Evolutionary conservation across 805 yeast species (phyloP).

Genomic region (Pichia thaimueangensis): DNA sequence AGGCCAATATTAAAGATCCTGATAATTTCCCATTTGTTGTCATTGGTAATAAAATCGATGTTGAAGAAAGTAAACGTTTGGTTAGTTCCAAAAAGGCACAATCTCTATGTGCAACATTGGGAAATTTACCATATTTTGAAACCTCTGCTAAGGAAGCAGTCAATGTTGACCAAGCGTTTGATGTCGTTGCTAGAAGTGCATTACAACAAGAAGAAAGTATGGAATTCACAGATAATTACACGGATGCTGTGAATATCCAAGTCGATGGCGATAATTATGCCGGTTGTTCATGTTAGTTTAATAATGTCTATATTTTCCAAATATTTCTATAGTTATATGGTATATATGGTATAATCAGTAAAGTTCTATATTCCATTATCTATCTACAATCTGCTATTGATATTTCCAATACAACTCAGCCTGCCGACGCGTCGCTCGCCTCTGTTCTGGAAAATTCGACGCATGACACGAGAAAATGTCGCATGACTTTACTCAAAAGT

Average conservation of each 20-base stretch:
- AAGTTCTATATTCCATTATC: too few relatives aligned
- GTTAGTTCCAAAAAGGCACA: conserved; percentile 51
- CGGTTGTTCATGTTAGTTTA: conserved; percentile 56
- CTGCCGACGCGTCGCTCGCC: too few relatives aligned
- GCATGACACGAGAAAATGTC: too few relatives aligned
- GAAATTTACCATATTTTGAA: conserved; percentile 84
- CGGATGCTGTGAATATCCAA: conserved; percentile 93
- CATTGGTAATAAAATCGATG: conserved; percentile 91
- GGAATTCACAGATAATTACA: conserved; percentile 87
- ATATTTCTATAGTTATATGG: too few relatives aligned
- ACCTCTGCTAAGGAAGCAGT: conserved; percentile 97
- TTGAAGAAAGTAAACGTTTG: conserved; percentile 82
- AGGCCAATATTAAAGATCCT: conserved; percentile 89
- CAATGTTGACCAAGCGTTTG: conserved; percentile 92
- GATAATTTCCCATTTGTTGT: conserved; percentile 94
- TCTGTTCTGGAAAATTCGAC: too few relatives aligned
- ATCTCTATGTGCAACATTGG: conserved; percentile 38
- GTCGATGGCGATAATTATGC: conserved; percentile 69
- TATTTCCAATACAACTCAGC: too few relatives aligned
- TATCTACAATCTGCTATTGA: too few relatives aligned
- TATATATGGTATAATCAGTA: too few relatives aligned
- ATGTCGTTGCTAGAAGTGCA: conserved; percentile 92
- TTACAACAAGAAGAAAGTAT: conserved; percentile 90
- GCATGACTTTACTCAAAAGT: too few relatives aligned
- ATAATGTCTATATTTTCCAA: background rate